Evolutionary conservation across 2,329 filamentous ascomycete genomes (phyloP).

Genomic region (Aspergillus glaucus): DNA sequence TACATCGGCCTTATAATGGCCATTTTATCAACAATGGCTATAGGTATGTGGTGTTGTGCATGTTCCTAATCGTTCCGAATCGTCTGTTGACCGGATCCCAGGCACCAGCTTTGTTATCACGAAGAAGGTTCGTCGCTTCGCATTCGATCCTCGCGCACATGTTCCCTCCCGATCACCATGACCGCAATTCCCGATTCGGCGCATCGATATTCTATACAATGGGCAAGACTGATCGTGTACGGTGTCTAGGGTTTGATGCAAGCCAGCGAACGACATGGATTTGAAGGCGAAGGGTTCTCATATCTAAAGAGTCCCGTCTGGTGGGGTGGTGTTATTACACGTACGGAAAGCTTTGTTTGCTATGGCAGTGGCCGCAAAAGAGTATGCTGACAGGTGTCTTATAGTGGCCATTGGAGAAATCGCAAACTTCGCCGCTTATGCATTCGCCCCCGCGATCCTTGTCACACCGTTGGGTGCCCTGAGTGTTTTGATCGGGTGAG

Average conservation of each 20-base stretch:
- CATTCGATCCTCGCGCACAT: conserved; percentile 2
- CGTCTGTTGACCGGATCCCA: conserved; percentile 28
- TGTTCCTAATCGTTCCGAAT: background rate
- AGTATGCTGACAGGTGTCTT: conserved; percentile 16
- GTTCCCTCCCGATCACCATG: background rate
- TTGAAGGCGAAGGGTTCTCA: conserved; percentile 91
- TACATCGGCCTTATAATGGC: conserved; percentile 43
- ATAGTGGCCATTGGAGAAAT: conserved; percentile 86
- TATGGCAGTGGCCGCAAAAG: background rate
- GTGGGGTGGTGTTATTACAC: conserved; percentile 90
- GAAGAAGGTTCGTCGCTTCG: conserved; percentile 66
- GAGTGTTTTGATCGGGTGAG: conserved; percentile 78
- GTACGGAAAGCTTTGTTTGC: conserved; percentile 41
- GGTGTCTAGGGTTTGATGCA: conserved; percentile 70
- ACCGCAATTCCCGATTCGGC: no score
- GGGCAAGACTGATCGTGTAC: conserved; percentile 6
- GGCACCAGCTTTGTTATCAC: conserved; percentile 98
- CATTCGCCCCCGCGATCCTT: conserved; percentile 96
- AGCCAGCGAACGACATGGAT: conserved; percentile 84
- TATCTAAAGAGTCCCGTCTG: conserved; percentile 93
- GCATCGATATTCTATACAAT: no score
- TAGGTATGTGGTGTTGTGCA: conserved; percentile 26
- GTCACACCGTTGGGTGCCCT: conserved; percentile 92
- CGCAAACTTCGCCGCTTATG: conserved; percentile 96
- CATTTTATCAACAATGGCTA: conserved; percentile 44